Evolutionary conservation across 306 rosid genomes (phyloP).

Genomic region (Phaseolus lunatus): DNA sequence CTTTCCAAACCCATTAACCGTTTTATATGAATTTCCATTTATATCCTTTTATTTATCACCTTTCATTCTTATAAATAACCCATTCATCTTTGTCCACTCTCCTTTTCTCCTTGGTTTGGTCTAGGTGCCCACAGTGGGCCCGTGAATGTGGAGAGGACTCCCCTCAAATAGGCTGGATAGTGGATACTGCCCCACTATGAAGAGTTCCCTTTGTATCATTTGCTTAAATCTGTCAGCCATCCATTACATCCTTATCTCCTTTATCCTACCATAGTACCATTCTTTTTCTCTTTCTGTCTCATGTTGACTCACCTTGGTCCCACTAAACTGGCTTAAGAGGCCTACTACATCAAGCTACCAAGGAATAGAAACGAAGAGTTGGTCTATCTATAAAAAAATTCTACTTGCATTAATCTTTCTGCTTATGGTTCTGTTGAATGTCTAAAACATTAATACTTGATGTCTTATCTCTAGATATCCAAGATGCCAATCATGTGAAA

Average conservation of each 20-base stretch:
- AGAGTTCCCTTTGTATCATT: conserved; percentile 39
- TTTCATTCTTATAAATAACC: conserved; percentile 11
- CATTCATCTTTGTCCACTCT: conserved; percentile 27
- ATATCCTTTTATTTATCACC: conserved; percentile 1
- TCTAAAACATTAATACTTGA: background rate
- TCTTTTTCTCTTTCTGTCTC: conserved; percentile 42
- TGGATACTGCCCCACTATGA: conserved; percentile 40
- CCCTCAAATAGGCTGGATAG: conserved; percentile 19
- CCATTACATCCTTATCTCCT: conserved; percentile 43
- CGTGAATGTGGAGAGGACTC: conserved; percentile 20
- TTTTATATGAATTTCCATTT: conserved; percentile 31
- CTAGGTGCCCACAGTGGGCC: conserved; percentile 31
- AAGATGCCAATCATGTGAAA: conserved; percentile 8
- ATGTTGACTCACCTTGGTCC: conserved; percentile 44
- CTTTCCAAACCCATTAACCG: conserved; percentile 34
- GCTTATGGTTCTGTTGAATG: background rate
- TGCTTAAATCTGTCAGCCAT: conserved; percentile 32
- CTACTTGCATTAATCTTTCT: conserved; percentile 6
- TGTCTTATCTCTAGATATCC: background rate
- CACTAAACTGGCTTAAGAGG: background rate
- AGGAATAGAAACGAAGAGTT: conserved; percentile 10
- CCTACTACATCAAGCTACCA: conserved; percentile 23
- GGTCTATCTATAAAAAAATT: background rate
- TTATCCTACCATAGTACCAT: conserved; percentile 40
- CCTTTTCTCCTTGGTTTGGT: conserved; percentile 39